A percentile compares a stretch with the other conserved stretches of the same genome.
phyloP scores from a whole-genome alignment of 2,329 filamentous ascomycete species.

The Harringtonia aguacate region DNA sequence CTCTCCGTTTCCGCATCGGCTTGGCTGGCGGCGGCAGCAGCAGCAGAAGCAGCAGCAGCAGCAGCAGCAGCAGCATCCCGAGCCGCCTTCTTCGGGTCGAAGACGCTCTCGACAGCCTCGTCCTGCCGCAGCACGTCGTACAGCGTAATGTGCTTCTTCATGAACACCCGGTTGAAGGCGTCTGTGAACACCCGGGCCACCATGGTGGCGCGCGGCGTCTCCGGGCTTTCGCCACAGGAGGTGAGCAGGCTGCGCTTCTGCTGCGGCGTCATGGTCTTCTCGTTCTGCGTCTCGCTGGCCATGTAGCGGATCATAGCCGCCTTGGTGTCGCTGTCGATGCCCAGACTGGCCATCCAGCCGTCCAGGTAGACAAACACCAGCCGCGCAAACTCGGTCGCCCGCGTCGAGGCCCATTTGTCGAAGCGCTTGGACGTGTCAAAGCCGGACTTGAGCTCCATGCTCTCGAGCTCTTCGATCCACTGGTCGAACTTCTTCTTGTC shows the following conservation, averaged over 20 bases:
- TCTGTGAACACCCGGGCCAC: slow-evolving; percentile 41
- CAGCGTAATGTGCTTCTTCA: slow-evolving; percentile 33
- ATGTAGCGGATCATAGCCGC: slow-evolving; percentile 42
- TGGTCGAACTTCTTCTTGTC: slow-evolving; percentile 44
- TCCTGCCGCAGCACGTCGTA: slow-evolving; percentile 42
- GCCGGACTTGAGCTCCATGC: slow-evolving; percentile 45
- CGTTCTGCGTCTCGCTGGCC: slow-evolving; percentile 33
- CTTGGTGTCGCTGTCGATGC: slow-evolving; percentile 40
- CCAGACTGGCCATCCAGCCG: slow-evolving; percentile 38
- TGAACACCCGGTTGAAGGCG: slow-evolving; percentile 47
- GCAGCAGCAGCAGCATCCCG: slow-evolving; percentile 29
- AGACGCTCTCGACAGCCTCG: slow-evolving; percentile 40
- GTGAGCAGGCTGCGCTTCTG: slow-evolving; percentile 42
- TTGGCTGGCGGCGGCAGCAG: not conserved
- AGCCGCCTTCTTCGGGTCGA: slow-evolving; percentile 42
- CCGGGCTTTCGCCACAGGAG: slow-evolving; percentile 29
- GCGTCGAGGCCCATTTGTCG: slow-evolving; percentile 37
- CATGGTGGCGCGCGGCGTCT: slow-evolving; percentile 26
- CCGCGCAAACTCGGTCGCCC: slow-evolving; percentile 39
- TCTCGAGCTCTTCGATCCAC: slow-evolving; percentile 47
- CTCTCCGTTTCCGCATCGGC: slow-evolving; percentile 26
- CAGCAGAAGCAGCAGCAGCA: not conserved
- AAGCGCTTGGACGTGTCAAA: slow-evolving; percentile 43
- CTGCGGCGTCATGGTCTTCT: slow-evolving; percentile 39
- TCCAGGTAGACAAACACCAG: slow-evolving; percentile 43